phyloP scores from a whole-genome alignment of 805 yeast species.

The Cyberlindnera galapagoensis region DNA sequence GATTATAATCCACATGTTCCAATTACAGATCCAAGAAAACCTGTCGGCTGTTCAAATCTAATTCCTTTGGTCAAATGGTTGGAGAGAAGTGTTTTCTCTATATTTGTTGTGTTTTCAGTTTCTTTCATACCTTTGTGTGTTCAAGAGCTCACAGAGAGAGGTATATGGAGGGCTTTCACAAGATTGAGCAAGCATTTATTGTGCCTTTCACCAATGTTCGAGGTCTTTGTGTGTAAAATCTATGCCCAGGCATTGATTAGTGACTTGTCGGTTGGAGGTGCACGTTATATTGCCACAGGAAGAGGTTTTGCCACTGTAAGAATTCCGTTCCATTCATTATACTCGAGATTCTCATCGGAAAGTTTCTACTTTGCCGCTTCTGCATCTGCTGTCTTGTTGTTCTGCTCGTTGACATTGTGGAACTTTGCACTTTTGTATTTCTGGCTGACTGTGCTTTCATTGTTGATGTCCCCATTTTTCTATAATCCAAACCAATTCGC shows the following conservation, averaged over 20 bases:
- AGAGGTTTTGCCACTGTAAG: slow-evolving; percentile 77
- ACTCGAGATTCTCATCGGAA: slow-evolving; percentile 62
- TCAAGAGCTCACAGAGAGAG: slow-evolving; percentile 73
- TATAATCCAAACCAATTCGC: slow-evolving; percentile 64
- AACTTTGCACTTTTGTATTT: slow-evolving; percentile 47
- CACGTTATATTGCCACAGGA: slow-evolving; percentile 76
- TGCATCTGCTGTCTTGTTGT: slow-evolving; percentile 45
- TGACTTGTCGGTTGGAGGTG: slow-evolving; percentile 73
- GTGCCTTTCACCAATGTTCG: slow-evolving; percentile 72
- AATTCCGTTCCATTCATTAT: slow-evolving; percentile 56
- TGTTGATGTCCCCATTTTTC: slow-evolving; percentile 52
- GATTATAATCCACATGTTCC: slow-evolving; percentile 52
- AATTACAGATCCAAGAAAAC: slow-evolving; percentile 53
- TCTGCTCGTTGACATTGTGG: slow-evolving; percentile 60
- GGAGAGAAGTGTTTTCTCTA: slow-evolving; percentile 64
- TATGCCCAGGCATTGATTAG: slow-evolving; percentile 65
- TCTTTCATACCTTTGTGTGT: slow-evolving; percentile 71
- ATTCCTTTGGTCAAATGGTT: slow-evolving; percentile 72
- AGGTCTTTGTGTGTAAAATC: slow-evolving; percentile 71
- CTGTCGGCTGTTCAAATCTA: slow-evolving; percentile 66
- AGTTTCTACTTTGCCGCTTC: slow-evolving; percentile 59
- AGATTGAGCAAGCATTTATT: slow-evolving; percentile 60
- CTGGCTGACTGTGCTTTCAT: slow-evolving; percentile 54
- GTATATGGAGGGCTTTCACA: slow-evolving; percentile 60
- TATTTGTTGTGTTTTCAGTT: slow-evolving; percentile 66